Conservation (phyloP, 2,329 filamentous ascomycete species). For the Colletotrichum sansevieriae region DNA sequence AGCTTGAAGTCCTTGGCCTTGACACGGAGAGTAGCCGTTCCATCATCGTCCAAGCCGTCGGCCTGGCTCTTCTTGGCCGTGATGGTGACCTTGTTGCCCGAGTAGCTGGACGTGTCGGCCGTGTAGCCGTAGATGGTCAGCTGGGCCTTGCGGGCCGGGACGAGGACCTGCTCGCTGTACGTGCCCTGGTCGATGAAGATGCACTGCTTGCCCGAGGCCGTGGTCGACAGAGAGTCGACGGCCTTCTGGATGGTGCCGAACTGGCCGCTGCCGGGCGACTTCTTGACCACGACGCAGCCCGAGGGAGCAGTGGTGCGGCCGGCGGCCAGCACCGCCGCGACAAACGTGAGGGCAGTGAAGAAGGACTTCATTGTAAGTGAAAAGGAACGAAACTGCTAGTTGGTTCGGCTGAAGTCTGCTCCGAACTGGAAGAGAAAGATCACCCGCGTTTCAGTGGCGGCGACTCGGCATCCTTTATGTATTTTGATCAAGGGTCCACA, state of each 20-base stretch:
- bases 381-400: not conserved
- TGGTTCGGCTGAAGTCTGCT: constrained; percentile 11
- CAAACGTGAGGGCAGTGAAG: constrained; percentile 14
- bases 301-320: constrained; percentile 48
- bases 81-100: constrained; percentile 69
- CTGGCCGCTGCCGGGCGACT: constrained; percentile 43
- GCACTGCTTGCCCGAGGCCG: constrained; percentile 62
- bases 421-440: constrained; percentile 7
- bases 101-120: constrained; percentile 62
- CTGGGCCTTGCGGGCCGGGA: constrained; percentile 61
- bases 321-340: constrained; percentile 42
- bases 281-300: constrained; percentile 50
- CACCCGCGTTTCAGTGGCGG: not conserved
- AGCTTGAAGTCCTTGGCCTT: constrained; percentile 64
- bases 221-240: constrained; percentile 68
- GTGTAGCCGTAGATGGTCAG: constrained; percentile 71
- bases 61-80: constrained; percentile 67
- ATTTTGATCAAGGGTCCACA: constrained; percentile 4
- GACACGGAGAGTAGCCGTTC: constrained; percentile 62
- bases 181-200: constrained; percentile 77
- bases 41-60: constrained; percentile 64
- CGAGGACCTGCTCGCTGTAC: constrained; percentile 71
- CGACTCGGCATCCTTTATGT: constrained; percentile 28
- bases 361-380: constrained; percentile 34
- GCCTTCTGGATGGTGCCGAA: constrained; percentile 60